phyloP scores from a whole-genome alignment of 306 rosid species.

The Alnus rubra region DNA sequence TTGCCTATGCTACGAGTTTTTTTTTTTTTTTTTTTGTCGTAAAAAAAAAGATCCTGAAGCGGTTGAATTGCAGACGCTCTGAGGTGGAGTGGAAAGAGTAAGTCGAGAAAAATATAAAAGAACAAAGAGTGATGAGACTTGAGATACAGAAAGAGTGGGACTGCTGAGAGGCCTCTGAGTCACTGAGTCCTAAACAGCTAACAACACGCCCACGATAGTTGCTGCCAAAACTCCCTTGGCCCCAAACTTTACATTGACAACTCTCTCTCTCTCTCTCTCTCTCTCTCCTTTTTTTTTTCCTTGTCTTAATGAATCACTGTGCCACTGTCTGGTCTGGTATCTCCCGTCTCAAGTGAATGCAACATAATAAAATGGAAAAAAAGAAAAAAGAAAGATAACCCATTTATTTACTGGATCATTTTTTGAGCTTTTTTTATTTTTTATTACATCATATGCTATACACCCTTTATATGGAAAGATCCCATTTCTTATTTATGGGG shows the following conservation, averaged over 20 bases:
- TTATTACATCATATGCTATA: too few relatives aligned
- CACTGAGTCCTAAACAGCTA: constrained; percentile 52
- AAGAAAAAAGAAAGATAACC: neutral
- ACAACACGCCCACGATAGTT: constrained; percentile 55
- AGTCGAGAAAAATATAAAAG: neutral
- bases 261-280: constrained; percentile 10
- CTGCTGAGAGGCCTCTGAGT: constrained; percentile 31
- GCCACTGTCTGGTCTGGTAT: constrained; percentile 2
- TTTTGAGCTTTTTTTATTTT: neutral
- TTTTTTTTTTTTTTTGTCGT: too few relatives aligned
- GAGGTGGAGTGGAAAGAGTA: constrained; percentile 20
- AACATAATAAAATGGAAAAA: neutral
- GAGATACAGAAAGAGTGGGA: constrained; percentile 41
- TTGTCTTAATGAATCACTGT: constrained; percentile 6
- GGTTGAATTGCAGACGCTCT: neutral
- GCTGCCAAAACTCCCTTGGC: constrained; percentile 40
- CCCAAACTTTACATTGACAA: constrained; percentile 21
- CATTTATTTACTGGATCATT: neutral
- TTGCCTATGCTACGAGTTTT: neutral
- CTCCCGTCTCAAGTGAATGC: neutral
- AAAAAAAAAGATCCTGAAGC: neutral
- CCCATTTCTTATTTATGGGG: too few relatives aligned
- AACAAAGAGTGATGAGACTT: constrained; percentile 51
- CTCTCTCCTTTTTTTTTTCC: neutral
- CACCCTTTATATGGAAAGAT: too few relatives aligned